A percentile compares a stretch with the other conserved stretches of the same genome.
Conservation (phyloP, 2,329 filamentous ascomycete species). For the Helotiales sp. region DNA sequence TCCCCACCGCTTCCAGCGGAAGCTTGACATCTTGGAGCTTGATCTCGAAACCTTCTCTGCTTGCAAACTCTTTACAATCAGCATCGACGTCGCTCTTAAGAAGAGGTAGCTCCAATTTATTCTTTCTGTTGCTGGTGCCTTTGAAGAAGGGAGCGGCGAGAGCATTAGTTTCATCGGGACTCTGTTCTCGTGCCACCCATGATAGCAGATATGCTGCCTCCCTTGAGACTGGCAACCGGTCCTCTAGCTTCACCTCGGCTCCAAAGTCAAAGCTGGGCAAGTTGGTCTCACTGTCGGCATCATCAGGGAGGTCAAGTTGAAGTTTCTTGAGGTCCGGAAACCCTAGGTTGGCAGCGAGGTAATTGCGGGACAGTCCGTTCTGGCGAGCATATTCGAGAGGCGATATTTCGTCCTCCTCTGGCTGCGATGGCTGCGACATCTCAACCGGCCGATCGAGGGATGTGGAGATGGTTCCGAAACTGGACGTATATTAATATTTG, state of each 20-base stretch:
- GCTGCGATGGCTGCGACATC: not conserved
- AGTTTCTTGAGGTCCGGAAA: slow-evolving; percentile 28
- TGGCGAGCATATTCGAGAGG: slow-evolving; percentile 40
- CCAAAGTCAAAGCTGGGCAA: slow-evolving; percentile 32
- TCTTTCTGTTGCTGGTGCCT: slow-evolving; percentile 8
- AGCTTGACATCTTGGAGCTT: slow-evolving; percentile 37
- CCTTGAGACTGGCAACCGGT: slow-evolving; percentile 35
- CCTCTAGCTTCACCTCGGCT: slow-evolving; percentile 28
- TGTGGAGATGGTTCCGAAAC: not conserved
- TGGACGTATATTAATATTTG: not conserved
- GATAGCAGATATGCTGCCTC: slow-evolving; percentile 35
- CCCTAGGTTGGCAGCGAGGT: slow-evolving; percentile 28
- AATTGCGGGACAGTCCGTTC: slow-evolving; percentile 36
- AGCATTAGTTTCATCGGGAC: slow-evolving; percentile 21
- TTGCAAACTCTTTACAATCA: slow-evolving; percentile 37
- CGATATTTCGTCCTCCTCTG: slow-evolving; percentile 27
- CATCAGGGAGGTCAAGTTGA: not conserved
- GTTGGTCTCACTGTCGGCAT: slow-evolving; percentile 18
- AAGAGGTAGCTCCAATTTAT: slow-evolving; percentile 39
- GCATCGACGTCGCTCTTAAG: slow-evolving; percentile 38
- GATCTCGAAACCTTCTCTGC: slow-evolving; percentile 37
- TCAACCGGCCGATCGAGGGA: not conserved
- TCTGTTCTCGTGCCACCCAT: slow-evolving; percentile 25
- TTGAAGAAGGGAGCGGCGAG: slow-evolving; percentile 21
- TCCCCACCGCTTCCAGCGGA: slow-evolving; percentile 39